Evolutionary conservation across 345 rosid genomes (phyloP).

Genomic region (Crucihimalaya himalaica): DNA sequence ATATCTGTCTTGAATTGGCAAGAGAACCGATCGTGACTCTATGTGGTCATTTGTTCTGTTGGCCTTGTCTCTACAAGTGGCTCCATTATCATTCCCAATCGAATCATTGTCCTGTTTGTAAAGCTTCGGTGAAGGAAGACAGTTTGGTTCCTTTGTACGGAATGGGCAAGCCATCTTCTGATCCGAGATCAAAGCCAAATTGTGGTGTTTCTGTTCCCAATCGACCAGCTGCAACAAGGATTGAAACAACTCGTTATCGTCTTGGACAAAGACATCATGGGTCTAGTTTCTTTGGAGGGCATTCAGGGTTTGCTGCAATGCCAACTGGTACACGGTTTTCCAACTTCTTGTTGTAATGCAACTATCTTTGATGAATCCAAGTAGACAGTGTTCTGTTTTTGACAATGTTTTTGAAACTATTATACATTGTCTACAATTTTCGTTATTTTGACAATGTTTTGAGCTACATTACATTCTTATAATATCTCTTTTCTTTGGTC

Average conservation of each 20-base stretch:
- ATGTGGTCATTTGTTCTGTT: conserved; percentile 94
- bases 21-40: conserved; percentile 90
- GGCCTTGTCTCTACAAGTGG: conserved; percentile 99
- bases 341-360: conserved; percentile 58
- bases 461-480: neutral
- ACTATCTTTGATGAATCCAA: neutral
- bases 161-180: conserved; percentile 74
- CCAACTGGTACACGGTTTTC: conserved; percentile 66
- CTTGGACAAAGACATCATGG: conserved; percentile 19
- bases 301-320: conserved; percentile 60
- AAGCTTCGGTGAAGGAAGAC: conserved; percentile 76
- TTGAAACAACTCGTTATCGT: conserved; percentile 79
- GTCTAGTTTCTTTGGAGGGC: conserved; percentile 13
- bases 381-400: neutral
- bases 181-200: conserved; percentile 73
- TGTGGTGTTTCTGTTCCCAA: conserved; percentile 70
- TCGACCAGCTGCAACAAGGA: conserved; percentile 88
- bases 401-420: neutral
- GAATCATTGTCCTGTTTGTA: conserved; percentile 82
- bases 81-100: conserved; percentile 62
- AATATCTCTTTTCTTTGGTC: neutral
- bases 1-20: conserved; percentile 90
- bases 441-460: neutral
- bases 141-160: conserved; percentile 93
- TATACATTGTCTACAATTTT: neutral